Base-by-base conservation (phyloP, 1,284 basidiomycete genomes). In the Sparassis latifolia region DNA sequence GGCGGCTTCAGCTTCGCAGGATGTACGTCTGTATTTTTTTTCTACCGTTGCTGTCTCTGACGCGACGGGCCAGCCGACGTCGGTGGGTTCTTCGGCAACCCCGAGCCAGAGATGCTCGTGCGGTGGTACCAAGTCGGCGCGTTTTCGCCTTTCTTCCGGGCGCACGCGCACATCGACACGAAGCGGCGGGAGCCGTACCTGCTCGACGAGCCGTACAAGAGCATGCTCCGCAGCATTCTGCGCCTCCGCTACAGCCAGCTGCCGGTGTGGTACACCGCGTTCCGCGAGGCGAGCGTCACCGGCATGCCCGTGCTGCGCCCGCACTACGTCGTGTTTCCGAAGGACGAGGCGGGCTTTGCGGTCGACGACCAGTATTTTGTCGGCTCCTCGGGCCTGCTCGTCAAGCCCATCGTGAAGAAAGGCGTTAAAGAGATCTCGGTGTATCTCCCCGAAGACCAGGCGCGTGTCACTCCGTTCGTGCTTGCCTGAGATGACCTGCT, bases 61-160 rank as follows among this genome's bases (percentile, higher is more conserved):
- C 28, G 9, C 30, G 43, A 33, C 42, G 39, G 45, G 42, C 5
- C 59, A 95, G 92, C 96, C 52, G 96, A 99, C 63, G 92, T 98
- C 45, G 95, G 96, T 39, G 96, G 96, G 12, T 99, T 98, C 84
- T 99, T 99, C 65, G 96, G 96, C 45, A 97, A 99, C 68, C 96
- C 97, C 0, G 80, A 86, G 39, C 78, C 86, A 1, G 96, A 99
- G 65, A 92, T 98, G 82, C 84, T 99, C 32, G 86, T 96, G 5
- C 80, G 97, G 38, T 99, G 96, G 96, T 98, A 99, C 65, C 92
- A 92, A 72, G 87, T 95, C 37, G 97, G 96, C 31, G 84, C 87
- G 9, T 97, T 98, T 68, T 87, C 87, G 56, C 96, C 96, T 3
- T 99, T 99, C 81, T 96, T 99, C 86, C 84, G 96, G 48, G 96